A percentile compares a stretch with the other conserved stretches of the same genome.
Evolutionary conservation across 1,139 yeast species (phyloP).

Genomic region (Wickerhamomyces sp.): DNA sequence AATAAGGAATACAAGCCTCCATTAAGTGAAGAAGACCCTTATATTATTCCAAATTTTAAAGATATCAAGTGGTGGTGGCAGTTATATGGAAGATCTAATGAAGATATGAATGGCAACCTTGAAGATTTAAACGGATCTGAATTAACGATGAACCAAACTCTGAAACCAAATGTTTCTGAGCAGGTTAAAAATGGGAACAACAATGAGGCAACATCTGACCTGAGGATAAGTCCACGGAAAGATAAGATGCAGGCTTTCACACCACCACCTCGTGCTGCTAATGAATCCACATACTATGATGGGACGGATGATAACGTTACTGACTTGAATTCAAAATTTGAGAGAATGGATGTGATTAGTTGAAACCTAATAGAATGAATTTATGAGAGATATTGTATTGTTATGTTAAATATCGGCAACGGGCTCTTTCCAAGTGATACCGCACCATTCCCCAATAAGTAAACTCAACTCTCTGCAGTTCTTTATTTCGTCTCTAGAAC

Average conservation of each 20-base stretch:
- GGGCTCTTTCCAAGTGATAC: constrained; percentile 55
- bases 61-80: constrained; percentile 88
- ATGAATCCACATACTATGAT: constrained; percentile 3
- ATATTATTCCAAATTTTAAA: constrained; percentile 62
- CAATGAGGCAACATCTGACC: no score
- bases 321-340: constrained; percentile 2
- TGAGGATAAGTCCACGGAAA: neutral
- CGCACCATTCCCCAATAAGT: constrained; percentile 71
- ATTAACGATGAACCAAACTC: neutral
- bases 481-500: constrained; percentile 57
- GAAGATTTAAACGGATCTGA: constrained; percentile 2
- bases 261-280: constrained; percentile 8
- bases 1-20: constrained; percentile 40
- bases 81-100: constrained; percentile 69
- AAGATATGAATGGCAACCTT: constrained; percentile 65
- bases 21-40: constrained; percentile 30
- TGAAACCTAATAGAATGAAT: neutral
- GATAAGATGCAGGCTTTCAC: constrained; percentile 10
- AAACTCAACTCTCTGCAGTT: constrained; percentile 61
- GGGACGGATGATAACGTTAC: neutral
- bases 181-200: no score
- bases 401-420: constrained; percentile 12
- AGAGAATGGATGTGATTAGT: constrained; percentile 13
- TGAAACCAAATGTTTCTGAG: no score
- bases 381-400: no score